Evolutionary conservation across 345 rosid species (phyloP).

Genomic region (Bruguiera parviflora): DNA sequence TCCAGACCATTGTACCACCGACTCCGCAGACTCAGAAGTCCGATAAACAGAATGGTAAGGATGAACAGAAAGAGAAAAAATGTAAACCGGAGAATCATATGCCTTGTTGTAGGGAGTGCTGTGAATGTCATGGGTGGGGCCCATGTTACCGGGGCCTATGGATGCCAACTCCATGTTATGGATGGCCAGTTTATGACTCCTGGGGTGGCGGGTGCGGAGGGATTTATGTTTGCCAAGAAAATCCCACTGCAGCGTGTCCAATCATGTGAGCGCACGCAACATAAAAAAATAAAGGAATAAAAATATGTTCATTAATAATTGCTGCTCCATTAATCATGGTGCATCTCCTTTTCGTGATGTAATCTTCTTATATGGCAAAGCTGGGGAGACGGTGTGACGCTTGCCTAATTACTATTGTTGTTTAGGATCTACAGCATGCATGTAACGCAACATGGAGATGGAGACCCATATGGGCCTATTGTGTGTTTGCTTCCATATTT

Average conservation of each 20-base stretch:
- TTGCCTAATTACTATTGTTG: no score
- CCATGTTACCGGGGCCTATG: conserved; percentile 11
- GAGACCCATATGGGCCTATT: background rate
- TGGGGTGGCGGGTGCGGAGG: conserved; percentile 44
- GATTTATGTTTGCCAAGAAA: conserved; percentile 46
- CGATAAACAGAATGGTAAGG: no score
- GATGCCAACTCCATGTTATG: conserved; percentile 26
- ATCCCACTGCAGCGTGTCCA: conserved; percentile 38
- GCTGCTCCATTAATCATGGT: background rate
- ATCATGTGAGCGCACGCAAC: conserved; percentile 36
- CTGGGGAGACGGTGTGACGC: no score
- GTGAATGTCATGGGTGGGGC: conserved; percentile 25
- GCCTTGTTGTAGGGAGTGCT: conserved; percentile 27
- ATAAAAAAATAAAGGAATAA: background rate
- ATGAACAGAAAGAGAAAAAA: no score
- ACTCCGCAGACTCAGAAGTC: no score
- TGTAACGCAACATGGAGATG: no score
- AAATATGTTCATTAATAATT: background rate
- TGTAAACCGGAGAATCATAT: no score
- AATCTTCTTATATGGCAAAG: no score
- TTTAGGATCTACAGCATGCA: no score
- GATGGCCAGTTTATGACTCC: conserved; percentile 54
- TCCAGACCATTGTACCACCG: conserved; percentile 33
- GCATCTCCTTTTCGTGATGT: no score
- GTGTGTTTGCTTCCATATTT: background rate